Evolutionary conservation across 192 early-diverging fungal genomes (phyloP), one percentile per base, ranked within the genome.

Genomic region (Umbelopsis sp.): DNA sequence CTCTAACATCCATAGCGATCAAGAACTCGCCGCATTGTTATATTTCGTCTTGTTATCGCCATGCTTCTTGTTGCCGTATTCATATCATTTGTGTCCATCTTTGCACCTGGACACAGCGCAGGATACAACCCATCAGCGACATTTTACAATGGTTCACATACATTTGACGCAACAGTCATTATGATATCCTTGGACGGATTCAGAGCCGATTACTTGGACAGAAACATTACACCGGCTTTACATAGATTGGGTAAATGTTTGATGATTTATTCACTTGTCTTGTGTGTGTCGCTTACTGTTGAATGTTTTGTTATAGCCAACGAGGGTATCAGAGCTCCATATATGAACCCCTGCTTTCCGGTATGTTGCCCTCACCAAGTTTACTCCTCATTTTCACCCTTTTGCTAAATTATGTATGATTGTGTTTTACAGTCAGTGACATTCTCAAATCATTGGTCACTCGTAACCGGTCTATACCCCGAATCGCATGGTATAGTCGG

Each of bases 381-480:
- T 4, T 23, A 23, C 47, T 30, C 21, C 10, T 41, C 3, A 21
- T 25, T 35, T 41, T 22, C 13, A 30, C 51, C 15, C 22, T 11
- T 16, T 0, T 73, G 11, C 44, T 47, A 65, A 68, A 15, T 2
- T 15, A 64, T n/a, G 22, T 22, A 35, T 45, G 8, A 1, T 35
- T 50, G 9, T 20, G 44, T 21, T 2, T 16, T 58, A 41, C 47
- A 84, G 81, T 87, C 81, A 67, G 84, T 93, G 45, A 97, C 97
- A 0, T 97, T 95, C 72, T 92, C 95, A 4, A 98, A 98, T 79
- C 97, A 98, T 79, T 97, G 94, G 75, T 86, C 93, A 1, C 80
- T 98, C 46, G 91, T 85, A 9, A 97, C 97, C 11, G 95, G 97
- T n/a, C 75, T 98, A 41, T 97, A 95, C 74, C 95, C 97, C 2